Evolutionary conservation across 345 rosid genomes (phyloP), one percentile per base, ranked within the genome.

Genomic region (Populus pruinosa): DNA sequence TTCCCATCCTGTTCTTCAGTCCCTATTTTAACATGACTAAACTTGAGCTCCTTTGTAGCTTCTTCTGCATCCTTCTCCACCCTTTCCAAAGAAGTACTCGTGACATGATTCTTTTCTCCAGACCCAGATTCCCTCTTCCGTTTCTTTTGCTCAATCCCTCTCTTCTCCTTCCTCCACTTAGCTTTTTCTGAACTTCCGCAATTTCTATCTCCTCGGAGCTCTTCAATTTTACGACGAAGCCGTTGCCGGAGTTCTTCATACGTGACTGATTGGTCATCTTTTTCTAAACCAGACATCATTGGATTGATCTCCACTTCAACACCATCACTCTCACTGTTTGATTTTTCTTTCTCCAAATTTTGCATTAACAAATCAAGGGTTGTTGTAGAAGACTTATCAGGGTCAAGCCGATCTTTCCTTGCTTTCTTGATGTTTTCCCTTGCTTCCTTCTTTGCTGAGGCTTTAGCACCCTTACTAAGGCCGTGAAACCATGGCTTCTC

Each of bases 401-500:
- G 99, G 68, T 95, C 94, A 36, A 91, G 83, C 74, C 93, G 78
- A 75, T 93, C 89, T 77, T 97, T 90, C 68, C 95, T 83, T 16
- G 98, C 99, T 81, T 87, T 91, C 89, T 91, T 91, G 27, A 91
- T 78, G 80, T 93, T 94, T 64, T 89, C 87, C 55, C 73, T 90
- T 4, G 95, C 82, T 62, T 85, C 85, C 79, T 86, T 88, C 91
- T 92, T 91, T 33, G 92, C 93, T 29, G 77, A 80, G 47, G 90
- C 97, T 74, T 87, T 90, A 65, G 89, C 87, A 41, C 59, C 82
- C 81, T 92, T 95, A 84, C 89, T 91, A 66, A 93, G 97, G 67
- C 98, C 98, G 29, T 87, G 93, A 82, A 85, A 91, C 96, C 94
- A 90, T 31, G 88, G 87, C 70, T 84, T 93, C 38, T 93, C 97